These are phyloP conservation scores for Hyaloscypha hepaticicola DNA, from an alignment of 495 filamentous ascomycete genomes.

Conservation along the genomic window DNA sequence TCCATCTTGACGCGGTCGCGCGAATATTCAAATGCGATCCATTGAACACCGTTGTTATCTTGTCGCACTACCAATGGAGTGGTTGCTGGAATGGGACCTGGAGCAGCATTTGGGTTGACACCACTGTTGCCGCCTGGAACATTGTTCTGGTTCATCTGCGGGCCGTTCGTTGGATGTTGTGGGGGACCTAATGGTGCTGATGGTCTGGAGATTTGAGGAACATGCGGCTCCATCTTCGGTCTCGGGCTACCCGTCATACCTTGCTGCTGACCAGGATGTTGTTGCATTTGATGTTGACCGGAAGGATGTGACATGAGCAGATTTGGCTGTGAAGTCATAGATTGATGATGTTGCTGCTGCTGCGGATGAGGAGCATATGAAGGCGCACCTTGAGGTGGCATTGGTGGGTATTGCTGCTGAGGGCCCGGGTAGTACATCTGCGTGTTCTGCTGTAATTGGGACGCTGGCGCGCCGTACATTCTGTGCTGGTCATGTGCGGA, in stretches of 20 bases:
- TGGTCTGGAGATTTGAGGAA: slow-evolving; percentile 53
- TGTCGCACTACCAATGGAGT: slow-evolving; percentile 93
- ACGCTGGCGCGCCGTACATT: slow-evolving; percentile 78
- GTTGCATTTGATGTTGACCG: slow-evolving; percentile 51
- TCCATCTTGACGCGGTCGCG: slow-evolving; percentile 98
- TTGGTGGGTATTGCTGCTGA: slow-evolving; percentile 64
- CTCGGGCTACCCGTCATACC: slow-evolving; percentile 62
- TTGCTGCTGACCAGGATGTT: slow-evolving; percentile 47
- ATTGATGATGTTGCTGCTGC: slow-evolving; percentile 63
- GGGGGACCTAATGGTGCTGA: slow-evolving; percentile 52
- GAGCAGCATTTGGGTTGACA: slow-evolving; percentile 86
- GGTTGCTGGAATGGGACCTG: slow-evolving; percentile 98
- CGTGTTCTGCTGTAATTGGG: slow-evolving; percentile 73
- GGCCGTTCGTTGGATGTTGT: slow-evolving; percentile 46
- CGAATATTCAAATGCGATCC: slow-evolving; percentile 99
- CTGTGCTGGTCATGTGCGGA: slow-evolving; percentile 83
- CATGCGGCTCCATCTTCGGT: slow-evolving; percentile 59
- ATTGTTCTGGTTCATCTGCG: slow-evolving; percentile 54
- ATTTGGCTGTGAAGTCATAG: slow-evolving; percentile 57
- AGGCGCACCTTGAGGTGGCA: slow-evolving; percentile 61
- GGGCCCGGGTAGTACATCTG: slow-evolving; percentile 63
- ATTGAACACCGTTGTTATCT: slow-evolving; percentile 95
- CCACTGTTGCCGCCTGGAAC: slow-evolving; percentile 39
- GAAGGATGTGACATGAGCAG: slow-evolving; percentile 70
- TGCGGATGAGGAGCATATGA: slow-evolving; percentile 76